A percentile compares a stretch with the other conserved stretches of the same genome.
phyloP scores from a whole-genome alignment of 768 basidiomycete species.

The Naganishia onofrii region DNA sequence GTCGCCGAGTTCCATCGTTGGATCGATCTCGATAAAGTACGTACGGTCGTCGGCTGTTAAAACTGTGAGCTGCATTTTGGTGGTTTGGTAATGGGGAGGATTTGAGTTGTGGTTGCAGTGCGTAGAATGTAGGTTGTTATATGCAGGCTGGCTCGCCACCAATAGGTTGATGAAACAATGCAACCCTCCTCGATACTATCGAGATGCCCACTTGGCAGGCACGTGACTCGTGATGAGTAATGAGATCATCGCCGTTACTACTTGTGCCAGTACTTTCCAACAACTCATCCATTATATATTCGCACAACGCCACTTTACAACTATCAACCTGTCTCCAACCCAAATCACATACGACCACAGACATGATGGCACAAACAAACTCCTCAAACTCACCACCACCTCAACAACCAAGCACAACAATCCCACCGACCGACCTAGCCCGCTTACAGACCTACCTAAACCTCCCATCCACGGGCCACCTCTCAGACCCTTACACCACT shows the following conservation, averaged over 20 bases:
- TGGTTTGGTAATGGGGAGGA: not conserved
- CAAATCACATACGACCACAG: not conserved
- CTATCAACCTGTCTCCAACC: not conserved
- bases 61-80: constrained; percentile 51
- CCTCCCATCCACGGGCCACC: constrained; percentile 33
- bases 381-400: not conserved
- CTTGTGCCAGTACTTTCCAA: not conserved
- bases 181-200: not conserved
- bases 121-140: not conserved
- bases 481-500: constrained; percentile 30
- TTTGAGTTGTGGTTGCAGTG: not conserved
- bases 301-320: no score
- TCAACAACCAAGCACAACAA: not conserved
- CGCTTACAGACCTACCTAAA: constrained; percentile 40
- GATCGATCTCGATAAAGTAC: constrained; percentile 72
- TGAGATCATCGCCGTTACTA: not conserved
- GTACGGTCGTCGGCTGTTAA: constrained; percentile 53
- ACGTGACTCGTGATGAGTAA: not conserved
- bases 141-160: not conserved
- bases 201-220: not conserved
- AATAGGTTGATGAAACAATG: not conserved
- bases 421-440: constrained; percentile 35
- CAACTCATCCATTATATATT: no score
- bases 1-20: constrained; percentile 85
- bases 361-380: constrained; percentile 11